A percentile compares a stretch with the other conserved stretches of the same genome.
phyloP scores from a whole-genome alignment of 768 basidiomycete genomes.

The Lentinula guzmanii region DNA sequence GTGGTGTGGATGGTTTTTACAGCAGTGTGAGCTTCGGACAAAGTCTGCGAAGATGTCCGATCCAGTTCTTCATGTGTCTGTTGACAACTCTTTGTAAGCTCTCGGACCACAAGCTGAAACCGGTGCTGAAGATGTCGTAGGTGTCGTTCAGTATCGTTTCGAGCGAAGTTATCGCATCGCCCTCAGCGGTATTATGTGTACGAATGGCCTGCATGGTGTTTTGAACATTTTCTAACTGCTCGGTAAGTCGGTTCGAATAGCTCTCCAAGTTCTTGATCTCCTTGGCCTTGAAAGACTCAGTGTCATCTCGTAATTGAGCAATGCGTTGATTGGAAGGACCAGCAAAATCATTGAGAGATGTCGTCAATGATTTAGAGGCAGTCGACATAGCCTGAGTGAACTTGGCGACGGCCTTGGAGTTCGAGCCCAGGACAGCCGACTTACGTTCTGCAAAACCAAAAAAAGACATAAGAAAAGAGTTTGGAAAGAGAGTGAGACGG shows the following conservation, averaged over 20 bases:
- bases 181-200: constrained; percentile 47
- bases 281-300: constrained; percentile 47
- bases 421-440: constrained; percentile 52
- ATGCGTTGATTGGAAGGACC: constrained; percentile 50
- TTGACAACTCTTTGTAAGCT: constrained; percentile 43
- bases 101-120: constrained; percentile 52
- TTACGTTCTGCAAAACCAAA: constrained; percentile 57
- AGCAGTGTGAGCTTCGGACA: constrained; percentile 49
- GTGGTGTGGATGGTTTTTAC: constrained; percentile 53
- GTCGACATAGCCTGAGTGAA: constrained; percentile 56
- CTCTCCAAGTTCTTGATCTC: constrained; percentile 48
- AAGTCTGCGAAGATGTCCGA: constrained; percentile 34
- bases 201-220: constrained; percentile 48
- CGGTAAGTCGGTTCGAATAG: constrained; percentile 49
- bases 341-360: constrained; percentile 57
- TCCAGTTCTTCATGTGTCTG: constrained; percentile 42
- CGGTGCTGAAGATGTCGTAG: constrained; percentile 44
- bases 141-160: constrained; percentile 46
- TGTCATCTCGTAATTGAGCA: constrained; percentile 46
- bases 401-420: constrained; percentile 56
- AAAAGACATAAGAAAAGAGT: not conserved
- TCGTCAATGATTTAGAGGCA: constrained; percentile 46
- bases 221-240: constrained; percentile 51
- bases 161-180: constrained; percentile 43
- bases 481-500: not conserved